These are phyloP conservation scores for Hypoxylon sp. DNA, from an alignment of 2,329 filamentous ascomycete genomes.

Conservation along the genomic window DNA sequence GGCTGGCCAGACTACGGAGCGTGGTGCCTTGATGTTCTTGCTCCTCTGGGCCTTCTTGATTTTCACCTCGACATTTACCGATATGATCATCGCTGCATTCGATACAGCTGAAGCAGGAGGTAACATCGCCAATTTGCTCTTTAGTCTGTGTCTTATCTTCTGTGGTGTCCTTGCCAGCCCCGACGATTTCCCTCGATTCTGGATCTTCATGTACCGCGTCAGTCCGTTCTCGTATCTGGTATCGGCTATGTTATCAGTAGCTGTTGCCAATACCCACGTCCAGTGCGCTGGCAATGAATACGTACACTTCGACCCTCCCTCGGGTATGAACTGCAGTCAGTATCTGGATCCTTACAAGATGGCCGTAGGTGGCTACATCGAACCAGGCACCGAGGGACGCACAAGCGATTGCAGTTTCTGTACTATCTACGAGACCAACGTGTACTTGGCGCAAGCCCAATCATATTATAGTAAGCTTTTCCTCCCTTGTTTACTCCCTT, in stretches of 20 bases:
- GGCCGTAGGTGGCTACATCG: constrained; percentile 60
- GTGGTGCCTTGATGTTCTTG: constrained; percentile 84
- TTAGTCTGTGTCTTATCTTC: constrained; percentile 81
- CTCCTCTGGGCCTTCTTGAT: constrained; percentile 82
- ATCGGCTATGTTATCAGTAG: constrained; percentile 74
- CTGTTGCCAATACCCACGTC: constrained; percentile 73
- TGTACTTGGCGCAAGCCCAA: constrained; percentile 56
- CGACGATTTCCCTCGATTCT: constrained; percentile 76
- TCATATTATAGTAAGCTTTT: constrained; percentile 60
- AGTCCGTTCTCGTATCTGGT: constrained; percentile 83
- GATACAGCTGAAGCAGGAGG: constrained; percentile 82
- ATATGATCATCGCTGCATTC: constrained; percentile 82
- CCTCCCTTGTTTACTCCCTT: constrained; percentile 1
- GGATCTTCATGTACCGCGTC: constrained; percentile 82
- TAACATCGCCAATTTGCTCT: constrained; percentile 82
- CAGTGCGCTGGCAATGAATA: constrained; percentile 76
- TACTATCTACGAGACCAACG: constrained; percentile 56
- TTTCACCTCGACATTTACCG: constrained; percentile 85
- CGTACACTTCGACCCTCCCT: constrained; percentile 72
- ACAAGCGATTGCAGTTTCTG: constrained; percentile 64
- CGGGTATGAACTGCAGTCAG: constrained; percentile 66
- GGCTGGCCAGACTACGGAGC: constrained; percentile 74
- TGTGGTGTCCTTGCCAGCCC: constrained; percentile 79
- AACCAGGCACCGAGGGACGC: constrained; percentile 58
- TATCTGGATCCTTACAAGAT: constrained; percentile 68